These are phyloP conservation scores for Aplosporella prunicola DNA, from an alignment of 2,329 filamentous ascomycete species.

Conservation along the genomic window DNA sequence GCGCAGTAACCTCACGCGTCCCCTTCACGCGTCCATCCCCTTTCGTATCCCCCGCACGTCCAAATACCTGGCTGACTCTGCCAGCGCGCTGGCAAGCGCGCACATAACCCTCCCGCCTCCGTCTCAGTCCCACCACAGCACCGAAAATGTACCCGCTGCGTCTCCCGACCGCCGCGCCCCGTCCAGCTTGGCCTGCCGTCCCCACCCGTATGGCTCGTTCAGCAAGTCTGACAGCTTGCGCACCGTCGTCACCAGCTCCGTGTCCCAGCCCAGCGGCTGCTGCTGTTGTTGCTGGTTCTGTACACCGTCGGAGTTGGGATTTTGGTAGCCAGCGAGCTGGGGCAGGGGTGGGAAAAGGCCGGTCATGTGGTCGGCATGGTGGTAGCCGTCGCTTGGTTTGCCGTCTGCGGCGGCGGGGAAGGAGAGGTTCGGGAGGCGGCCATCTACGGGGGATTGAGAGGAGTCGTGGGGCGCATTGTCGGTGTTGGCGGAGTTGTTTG, in stretches of 20 bases:
- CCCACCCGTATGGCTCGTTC: slow-evolving; percentile 28
- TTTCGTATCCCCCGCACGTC: no score
- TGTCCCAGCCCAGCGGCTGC: slow-evolving; percentile 22
- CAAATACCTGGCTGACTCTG: no score
- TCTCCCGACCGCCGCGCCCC: slow-evolving; percentile 16
- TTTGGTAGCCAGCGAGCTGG: not conserved
- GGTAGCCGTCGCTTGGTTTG: not conserved
- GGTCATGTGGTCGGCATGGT: not conserved
- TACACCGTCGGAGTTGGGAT: no score
- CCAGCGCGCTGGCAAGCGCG: no score
- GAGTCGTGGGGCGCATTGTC: slow-evolving; percentile 15
- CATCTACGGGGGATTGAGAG: no score
- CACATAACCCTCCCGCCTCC: no score
- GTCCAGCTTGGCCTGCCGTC: slow-evolving; percentile 17
- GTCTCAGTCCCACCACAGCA: slow-evolving; percentile 9
- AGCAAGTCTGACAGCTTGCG: slow-evolving; percentile 26
- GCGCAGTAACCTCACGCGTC: no score
- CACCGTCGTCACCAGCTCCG: slow-evolving; percentile 26
- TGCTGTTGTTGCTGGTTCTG: not conserved
- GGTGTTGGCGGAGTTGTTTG: slow-evolving; percentile 20
- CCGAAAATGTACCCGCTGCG: slow-evolving; percentile 5
- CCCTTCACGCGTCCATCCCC: no score
- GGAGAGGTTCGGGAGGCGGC: no score
- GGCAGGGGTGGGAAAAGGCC: no score
- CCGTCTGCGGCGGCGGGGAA: no score